Base-by-base conservation (phyloP, 352 stramenopile species). In the Phytophthora crassamura region DNA sequence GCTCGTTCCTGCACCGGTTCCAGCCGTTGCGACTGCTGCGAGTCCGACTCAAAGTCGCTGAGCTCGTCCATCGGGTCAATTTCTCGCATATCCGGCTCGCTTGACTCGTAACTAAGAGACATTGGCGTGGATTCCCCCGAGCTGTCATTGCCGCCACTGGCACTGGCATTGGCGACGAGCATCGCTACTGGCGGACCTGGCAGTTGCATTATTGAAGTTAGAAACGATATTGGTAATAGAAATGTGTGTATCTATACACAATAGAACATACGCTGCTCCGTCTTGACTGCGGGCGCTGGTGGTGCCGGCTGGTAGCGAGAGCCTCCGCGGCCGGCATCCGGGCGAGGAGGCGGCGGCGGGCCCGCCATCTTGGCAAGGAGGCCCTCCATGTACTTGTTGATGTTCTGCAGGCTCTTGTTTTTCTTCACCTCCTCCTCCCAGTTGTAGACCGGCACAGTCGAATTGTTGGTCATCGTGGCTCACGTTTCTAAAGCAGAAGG, bases 51-150 rank as follows among this genome's bases (percentile, higher is more conserved):
- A 70, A 91, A 81, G 55, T 89, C 80, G 28, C 70, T 82, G 12
- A 91, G 67, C 47, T 84, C 80, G 46, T 91, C 78, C 71, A 85
- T 86, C 9, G 80, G 80, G 58, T 91, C 75, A 16, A 91, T 63
- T 51, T 91, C 82, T 0, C 57, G 55, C 34, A 40, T 70, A 28
- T 88, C 81, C 7, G 72, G 30, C 28, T 90, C 81, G 28, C 75
- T 88, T 4, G 74, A 87, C 59, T 65, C 49, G 49, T 84, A 81
- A 14, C 65, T 59, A 5, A 49, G 49, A 7, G 51, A 74, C 45
- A 74, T 49, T 39, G 55, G 45, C n/a, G 58, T 61, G 3, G 49
- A 51, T 10, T 28, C n/a, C 0, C 22, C 18, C 0, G 20, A 14
- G 12, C 33, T 55, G 38, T 28, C 43, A 33, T 43, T 49, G 18